Conservation (phyloP, 2,329 filamentous ascomycete species). For the Pleurostoma richardsiae region DNA sequence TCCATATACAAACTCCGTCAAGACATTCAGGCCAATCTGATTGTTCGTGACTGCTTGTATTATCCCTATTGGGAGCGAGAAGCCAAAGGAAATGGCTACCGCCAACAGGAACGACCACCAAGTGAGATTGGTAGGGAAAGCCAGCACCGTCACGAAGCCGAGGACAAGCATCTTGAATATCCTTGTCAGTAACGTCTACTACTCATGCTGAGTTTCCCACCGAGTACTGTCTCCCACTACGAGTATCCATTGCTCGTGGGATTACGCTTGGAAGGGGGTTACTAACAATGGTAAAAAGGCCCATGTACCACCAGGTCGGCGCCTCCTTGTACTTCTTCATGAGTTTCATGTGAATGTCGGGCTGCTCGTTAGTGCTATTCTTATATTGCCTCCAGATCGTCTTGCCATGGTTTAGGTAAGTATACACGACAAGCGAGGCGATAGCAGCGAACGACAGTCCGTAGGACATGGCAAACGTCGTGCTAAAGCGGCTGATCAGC, state of each 20-base stretch:
- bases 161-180: conserved; percentile 42
- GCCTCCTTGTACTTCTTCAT: conserved; percentile 60
- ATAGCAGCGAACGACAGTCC: conserved; percentile 70
- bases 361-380: conserved; percentile 53
- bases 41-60: conserved; percentile 67
- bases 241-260: no score
- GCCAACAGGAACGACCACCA: conserved; percentile 72
- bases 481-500: conserved; percentile 34
- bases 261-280: not conserved
- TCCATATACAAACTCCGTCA: conserved; percentile 70
- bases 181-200: not conserved
- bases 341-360: conserved; percentile 59
- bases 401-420: conserved; percentile 60
- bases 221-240: no score
- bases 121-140: conserved; percentile 60
- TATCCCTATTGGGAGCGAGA: conserved; percentile 63
- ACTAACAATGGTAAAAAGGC: conserved; percentile 49
- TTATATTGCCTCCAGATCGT: conserved; percentile 61
- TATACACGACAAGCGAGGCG: conserved; percentile 63
- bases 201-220: no score
- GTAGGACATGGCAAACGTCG: conserved; percentile 65
- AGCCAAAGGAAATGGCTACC: conserved; percentile 57
- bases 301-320: conserved; percentile 59
- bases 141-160: conserved; percentile 49
- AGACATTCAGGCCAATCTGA: conserved; percentile 67